Conservation (phyloP, 2,329 filamentous ascomycete species). For the Trichoderma asperellum region DNA sequence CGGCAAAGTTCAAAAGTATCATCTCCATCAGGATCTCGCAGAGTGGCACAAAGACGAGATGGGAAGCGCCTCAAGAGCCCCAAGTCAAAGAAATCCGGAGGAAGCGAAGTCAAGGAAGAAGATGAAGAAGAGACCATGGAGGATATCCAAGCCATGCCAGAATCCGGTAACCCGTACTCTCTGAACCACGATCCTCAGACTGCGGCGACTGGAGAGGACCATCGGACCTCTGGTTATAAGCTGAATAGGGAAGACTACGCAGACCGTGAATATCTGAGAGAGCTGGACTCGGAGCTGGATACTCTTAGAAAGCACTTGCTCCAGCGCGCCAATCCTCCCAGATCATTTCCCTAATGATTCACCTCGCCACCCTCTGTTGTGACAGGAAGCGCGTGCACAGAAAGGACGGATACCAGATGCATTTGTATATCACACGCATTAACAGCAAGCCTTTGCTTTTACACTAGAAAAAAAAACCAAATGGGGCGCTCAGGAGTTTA, state of each 20-base stretch:
- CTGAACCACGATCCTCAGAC: not conserved
- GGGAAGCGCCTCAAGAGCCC: not conserved
- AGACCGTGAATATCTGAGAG: conserved; percentile 19
- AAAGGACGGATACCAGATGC: not conserved
- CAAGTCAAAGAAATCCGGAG: conserved; percentile 19
- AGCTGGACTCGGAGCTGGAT: conserved; percentile 22
- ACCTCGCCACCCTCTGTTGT: not conserved
- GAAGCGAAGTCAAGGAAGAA: conserved; percentile 18
- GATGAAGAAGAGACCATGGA: conserved; percentile 18
- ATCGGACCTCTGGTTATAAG: not conserved
- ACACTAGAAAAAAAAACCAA: not conserved
- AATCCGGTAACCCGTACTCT: conserved; percentile 3
- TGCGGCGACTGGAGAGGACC: conserved; percentile 6
- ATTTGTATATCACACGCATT: not conserved
- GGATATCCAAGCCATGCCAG: not conserved
- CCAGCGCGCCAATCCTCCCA: conserved; percentile 23
- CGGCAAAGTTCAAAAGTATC: conserved; percentile 1
- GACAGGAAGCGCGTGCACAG: not conserved
- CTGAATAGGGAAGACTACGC: not conserved
- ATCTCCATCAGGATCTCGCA: conserved; percentile 10
- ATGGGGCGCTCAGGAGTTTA: conserved; percentile 17
- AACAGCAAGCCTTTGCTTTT: conserved; percentile 8
- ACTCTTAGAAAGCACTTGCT: conserved; percentile 26
- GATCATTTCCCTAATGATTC: not conserved
- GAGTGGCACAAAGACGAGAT: not conserved